A percentile compares a stretch with the other conserved stretches of the same genome.
These are phyloP conservation scores for Mortierella sp. DNA, from an alignment of 371 early-diverging fungal genomes.

Conservation along the genomic window DNA sequence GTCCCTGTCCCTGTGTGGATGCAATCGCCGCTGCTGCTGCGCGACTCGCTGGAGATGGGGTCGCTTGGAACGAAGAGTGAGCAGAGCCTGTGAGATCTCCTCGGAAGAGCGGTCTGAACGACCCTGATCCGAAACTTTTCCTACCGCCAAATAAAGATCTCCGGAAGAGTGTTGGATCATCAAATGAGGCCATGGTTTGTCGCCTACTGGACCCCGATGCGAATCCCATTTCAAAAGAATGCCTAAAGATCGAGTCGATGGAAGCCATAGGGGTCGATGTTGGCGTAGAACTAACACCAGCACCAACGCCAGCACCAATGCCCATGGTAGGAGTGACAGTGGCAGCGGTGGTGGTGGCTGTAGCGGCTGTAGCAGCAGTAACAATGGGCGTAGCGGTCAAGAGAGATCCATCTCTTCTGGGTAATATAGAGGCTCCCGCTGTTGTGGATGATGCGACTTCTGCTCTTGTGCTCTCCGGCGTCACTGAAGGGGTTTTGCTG, in stretches of 20 bases:
- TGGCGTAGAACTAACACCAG: not conserved
- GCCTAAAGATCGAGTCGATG: constrained; percentile 26
- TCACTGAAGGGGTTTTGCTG: not conserved
- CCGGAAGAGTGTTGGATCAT: not conserved
- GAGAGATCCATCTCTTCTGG: not conserved
- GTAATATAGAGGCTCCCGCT: not conserved
- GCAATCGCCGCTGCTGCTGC: constrained; percentile 28
- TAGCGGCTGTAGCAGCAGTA: not conserved
- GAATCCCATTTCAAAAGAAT: constrained; percentile 33
- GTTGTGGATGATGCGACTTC: not conserved
- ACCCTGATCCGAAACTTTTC: constrained; percentile 31
- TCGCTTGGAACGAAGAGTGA: constrained; percentile 4
- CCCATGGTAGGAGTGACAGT: not conserved
- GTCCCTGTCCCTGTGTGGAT: constrained; percentile 1
- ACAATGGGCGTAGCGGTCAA: constrained; percentile 13
- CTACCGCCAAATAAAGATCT: constrained; percentile 1
- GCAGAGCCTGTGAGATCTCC: not conserved
- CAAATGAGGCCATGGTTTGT: constrained; percentile 35
- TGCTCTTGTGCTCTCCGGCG: too few species aligned
- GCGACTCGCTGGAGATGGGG: constrained; percentile 23
- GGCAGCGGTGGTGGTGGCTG: not conserved
- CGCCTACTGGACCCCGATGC: constrained; percentile 34
- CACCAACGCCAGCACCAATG: not conserved
- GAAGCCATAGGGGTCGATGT: not conserved
- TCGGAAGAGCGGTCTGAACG: constrained; percentile 2